Base-by-base conservation (phyloP, 768 basidiomycete genomes). In the Guyanaporus albipodus region DNA sequence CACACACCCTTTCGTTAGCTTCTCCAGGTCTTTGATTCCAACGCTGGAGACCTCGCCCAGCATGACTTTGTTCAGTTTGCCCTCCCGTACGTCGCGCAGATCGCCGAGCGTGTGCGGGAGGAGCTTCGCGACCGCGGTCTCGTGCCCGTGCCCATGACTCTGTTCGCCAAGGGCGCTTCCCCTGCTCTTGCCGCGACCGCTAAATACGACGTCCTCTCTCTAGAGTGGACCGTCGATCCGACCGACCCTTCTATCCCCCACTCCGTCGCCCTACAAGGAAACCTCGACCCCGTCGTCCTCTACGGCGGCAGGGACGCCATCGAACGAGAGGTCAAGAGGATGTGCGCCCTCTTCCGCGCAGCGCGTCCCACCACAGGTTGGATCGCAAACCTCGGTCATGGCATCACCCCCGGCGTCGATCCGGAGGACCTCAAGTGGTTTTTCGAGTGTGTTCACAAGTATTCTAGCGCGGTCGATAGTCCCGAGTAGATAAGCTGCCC, bases 331-430 rank as follows among this genome's bases (percentile, higher is more conserved):
- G 91, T 96, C 31, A 82, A 91, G 71, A 74, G 85, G 54, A 86
- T 93, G 80, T 80, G 82, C 50, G 73, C 79, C 52, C 76, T 76
- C n/a, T 98, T 97, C 71, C 73, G 76, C 40, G 59, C 60, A 7
- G 69, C 57, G 35, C 78, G 80, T 9, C 63, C 65, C 42, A 59
- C 71, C 17, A 76, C 75, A 32, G 87, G 82, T n/a, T 98, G 94
- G 92, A 97, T 98, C 59, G 88, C 89, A 8, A 98, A 98, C 69
- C 71, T 99, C 18, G 96, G 96, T 0, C 96, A 98, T 63, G 96
- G 96, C 6, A 94, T 99, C 57, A 96, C 93, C 4, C 96, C 96
- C 10, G 87, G 83, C 21, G 94, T 98, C 12, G 83, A 96, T 64
- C 92, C 95, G 18, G 93, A 97, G 45, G 91, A 96, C 65, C 72